Base-by-base conservation (phyloP, 2,329 filamentous ascomycete genomes). In the Cladophialophora yegresii region DNA sequence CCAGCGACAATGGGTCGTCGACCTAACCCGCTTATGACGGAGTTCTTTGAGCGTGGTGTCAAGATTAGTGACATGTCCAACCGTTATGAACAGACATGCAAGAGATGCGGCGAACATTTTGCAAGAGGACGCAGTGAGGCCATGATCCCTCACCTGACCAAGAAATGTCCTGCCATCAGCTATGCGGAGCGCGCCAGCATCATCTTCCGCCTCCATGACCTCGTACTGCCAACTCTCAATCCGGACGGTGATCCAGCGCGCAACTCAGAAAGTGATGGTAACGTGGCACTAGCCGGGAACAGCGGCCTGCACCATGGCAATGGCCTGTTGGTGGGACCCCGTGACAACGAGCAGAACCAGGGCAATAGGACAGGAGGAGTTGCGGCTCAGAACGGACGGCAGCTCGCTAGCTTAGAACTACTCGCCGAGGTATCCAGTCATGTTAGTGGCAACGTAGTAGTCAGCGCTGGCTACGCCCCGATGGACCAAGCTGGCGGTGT, bases 51-150 rank as follows among this genome's bases (percentile, higher is more conserved):
- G 76, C 87, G 92, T 71, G 93, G 93, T 9, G 85, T 87, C 45
- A 96, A 96, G 79, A 84, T 96, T 72, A 87, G 89, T 74, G 92
- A 96, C 79, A 89, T 90, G 69, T 95, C 91, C 80, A 96, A 96
- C 77, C 87, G 93, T 64, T 97, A 97, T 75, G 88, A 91, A 72
- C 91, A 96, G 75, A 95, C 90, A 12, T 96, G 92, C 85, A 93
- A 90, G 77, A 84, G 87, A 70, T 96, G 92, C 76, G 91, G 91
- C 70, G 90, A 95, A 77, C 89, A 90, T 76, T 96, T 96, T 68
- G 90, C 91, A 68, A 96, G 96, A 75, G 93, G 93, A 66, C 87
- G 93, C 67, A 89, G 91, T 73, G 93, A 97, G 73, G 91, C 87
- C 72, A 79, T 97, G 66, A 89, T 87, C 50, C 88, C 84, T 67